Evolutionary conservation across 140 eudicot species (phyloP).

Genomic region (Flaveria floridana): DNA sequence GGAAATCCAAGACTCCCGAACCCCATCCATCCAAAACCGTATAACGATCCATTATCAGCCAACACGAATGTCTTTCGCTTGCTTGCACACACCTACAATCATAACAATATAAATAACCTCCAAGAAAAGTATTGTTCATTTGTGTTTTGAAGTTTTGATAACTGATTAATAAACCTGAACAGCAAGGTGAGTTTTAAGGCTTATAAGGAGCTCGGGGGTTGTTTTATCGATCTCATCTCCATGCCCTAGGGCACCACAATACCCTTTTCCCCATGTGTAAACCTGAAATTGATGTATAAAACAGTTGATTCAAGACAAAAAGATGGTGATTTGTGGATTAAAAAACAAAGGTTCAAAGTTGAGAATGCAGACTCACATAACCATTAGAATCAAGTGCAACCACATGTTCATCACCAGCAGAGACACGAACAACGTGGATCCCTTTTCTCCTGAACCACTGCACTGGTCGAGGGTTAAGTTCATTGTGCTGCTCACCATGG

Average conservation of each 20-base stretch:
- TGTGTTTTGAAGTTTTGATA: background rate
- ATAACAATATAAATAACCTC: background rate
- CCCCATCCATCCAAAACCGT: constrained; percentile 96
- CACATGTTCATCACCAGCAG: constrained; percentile 97
- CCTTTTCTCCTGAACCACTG: constrained; percentile 68
- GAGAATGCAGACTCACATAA: constrained; percentile 40
- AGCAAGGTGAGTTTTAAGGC: constrained; percentile 63
- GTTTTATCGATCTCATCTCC: constrained; percentile 93
- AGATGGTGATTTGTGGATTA: background rate
- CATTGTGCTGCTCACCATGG: constrained; percentile 89
- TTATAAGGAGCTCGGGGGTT: constrained; percentile 48
- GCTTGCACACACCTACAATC: constrained; percentile 83
- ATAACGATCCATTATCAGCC: constrained; percentile 64
- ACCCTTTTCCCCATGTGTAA: constrained; percentile 98
- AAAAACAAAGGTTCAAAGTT: background rate
- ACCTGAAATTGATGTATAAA: constrained; percentile 43
- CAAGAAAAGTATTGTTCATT: constrained; percentile 6
- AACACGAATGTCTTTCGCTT: constrained; percentile 86
- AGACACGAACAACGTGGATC: constrained; percentile 63
- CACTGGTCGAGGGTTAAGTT: constrained; percentile 67
- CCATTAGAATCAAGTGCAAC: constrained; percentile 95
- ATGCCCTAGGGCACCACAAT: constrained; percentile 96
- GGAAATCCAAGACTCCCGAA: constrained; percentile 94
- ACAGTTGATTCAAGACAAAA: background rate
- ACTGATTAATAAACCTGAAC: constrained; percentile 59